Evolutionary conservation across 495 filamentous ascomycete genomes (phyloP).

Genomic region (Ramalina peruviana): DNA sequence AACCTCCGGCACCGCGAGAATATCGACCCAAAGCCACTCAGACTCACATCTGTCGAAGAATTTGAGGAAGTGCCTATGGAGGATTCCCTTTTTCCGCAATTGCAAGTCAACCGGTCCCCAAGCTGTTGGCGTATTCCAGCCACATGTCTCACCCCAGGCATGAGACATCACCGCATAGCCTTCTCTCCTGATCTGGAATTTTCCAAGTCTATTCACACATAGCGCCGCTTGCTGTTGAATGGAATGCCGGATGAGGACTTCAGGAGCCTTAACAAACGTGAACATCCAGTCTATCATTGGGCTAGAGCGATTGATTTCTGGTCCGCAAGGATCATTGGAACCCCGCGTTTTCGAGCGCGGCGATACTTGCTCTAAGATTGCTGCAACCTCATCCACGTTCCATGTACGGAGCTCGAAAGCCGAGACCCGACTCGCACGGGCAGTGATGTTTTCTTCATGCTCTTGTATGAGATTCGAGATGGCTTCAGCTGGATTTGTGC

Average conservation of each 20-base stretch:
- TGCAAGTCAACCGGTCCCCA: not conserved
- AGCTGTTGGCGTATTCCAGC: not conserved
- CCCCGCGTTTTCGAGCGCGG: not conserved
- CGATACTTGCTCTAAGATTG: not conserved
- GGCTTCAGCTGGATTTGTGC: not conserved
- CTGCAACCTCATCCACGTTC: not conserved
- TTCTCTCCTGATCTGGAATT: not conserved
- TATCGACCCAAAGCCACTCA: conserved; percentile 9
- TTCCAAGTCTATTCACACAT: not conserved
- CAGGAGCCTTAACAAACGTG: not conserved
- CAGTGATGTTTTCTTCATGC: not conserved
- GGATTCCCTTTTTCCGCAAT: not conserved
- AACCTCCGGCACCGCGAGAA: conserved; percentile 6
- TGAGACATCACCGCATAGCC: conserved; percentile 3
- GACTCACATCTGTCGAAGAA: conserved; percentile 1
- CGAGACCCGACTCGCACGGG: not conserved
- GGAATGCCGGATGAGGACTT: not conserved
- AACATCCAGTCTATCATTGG: not conserved
- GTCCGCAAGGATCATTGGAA: not conserved
- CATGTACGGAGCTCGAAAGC: not conserved
- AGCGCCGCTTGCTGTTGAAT: conserved; percentile 1
- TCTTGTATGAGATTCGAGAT: not conserved
- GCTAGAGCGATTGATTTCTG: not conserved
- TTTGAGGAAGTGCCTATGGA: not conserved
- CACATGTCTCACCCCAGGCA: conserved; percentile 4